phyloP scores from a whole-genome alignment of 140 eudicot species.

The Senecio squalidus region DNA sequence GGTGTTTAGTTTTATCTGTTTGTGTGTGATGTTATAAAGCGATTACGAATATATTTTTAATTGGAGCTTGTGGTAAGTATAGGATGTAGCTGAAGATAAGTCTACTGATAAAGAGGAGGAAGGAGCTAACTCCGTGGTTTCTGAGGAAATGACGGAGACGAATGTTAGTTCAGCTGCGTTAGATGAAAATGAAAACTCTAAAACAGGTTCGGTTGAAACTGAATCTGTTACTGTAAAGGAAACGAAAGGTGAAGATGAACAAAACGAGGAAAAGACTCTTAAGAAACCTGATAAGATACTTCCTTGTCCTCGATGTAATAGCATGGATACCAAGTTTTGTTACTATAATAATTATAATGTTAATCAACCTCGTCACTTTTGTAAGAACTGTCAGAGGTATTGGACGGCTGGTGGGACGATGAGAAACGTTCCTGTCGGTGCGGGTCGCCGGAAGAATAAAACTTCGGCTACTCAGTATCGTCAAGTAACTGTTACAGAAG shows the following conservation, averaged over 20 bases:
- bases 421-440: conserved; percentile 89
- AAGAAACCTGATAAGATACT: conserved; percentile 80
- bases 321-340: conserved; percentile 92
- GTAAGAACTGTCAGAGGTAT: conserved; percentile 85
- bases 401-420: conserved; percentile 95
- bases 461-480: conserved; percentile 38
- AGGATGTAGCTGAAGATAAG: conserved; percentile 27
- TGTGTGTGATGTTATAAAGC: not conserved
- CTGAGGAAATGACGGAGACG: conserved; percentile 41
- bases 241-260: conserved; percentile 46
- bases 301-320: conserved; percentile 87
- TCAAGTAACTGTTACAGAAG: conserved; percentile 51
- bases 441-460: conserved; percentile 86
- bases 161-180: conserved; percentile 9
- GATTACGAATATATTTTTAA: not conserved
- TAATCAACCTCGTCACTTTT: conserved; percentile 80
- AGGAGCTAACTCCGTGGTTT: conserved; percentile 20
- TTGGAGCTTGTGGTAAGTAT: conserved; percentile 17
- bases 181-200: conserved; percentile 33
- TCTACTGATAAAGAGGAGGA: conserved; percentile 29
- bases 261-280: conserved; percentile 50
- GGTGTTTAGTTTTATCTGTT: too few species aligned
- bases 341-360: conserved; percentile 85
- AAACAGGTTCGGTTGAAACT: conserved; percentile 29
- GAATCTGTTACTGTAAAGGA: conserved; percentile 30